These are phyloP conservation scores for Corchorus olitorius DNA, from an alignment of 345 rosid species.

Conservation along the genomic window DNA sequence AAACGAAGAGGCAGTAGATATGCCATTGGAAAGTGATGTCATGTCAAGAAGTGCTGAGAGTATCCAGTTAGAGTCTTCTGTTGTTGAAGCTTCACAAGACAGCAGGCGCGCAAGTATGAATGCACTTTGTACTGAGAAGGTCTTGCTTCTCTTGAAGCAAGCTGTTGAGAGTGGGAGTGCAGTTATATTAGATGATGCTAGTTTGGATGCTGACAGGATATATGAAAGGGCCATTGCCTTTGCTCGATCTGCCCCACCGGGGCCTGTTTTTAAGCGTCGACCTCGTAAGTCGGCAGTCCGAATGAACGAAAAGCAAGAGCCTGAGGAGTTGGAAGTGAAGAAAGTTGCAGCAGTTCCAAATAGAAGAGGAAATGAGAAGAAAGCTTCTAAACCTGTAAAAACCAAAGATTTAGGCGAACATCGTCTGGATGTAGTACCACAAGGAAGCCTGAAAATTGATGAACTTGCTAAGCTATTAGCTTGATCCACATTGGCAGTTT, in stretches of 20 bases:
- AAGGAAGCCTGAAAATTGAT: slow-evolving; percentile 72
- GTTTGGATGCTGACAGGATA: slow-evolving; percentile 62
- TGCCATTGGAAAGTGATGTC: slow-evolving; percentile 12
- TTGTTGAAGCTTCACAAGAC: slow-evolving; percentile 31
- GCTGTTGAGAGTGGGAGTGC: slow-evolving; percentile 82
- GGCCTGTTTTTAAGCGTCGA: slow-evolving; percentile 55
- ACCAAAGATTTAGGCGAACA: slow-evolving; percentile 30
- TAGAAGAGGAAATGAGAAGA: slow-evolving; percentile 33
- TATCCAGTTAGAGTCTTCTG: slow-evolving; percentile 17
- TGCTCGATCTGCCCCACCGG: slow-evolving; percentile 57
- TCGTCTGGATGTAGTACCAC: slow-evolving; percentile 36
- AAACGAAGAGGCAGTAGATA: slow-evolving; percentile 24
- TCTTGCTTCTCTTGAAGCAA: slow-evolving; percentile 53
- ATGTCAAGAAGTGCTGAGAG: slow-evolving; percentile 14
- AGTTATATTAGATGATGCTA: slow-evolving; percentile 43
- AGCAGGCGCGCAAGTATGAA: slow-evolving; percentile 17
- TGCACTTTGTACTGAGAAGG: slow-evolving; percentile 37
- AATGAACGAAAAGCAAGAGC: slow-evolving; percentile 43
- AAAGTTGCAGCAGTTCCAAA: slow-evolving; percentile 26
- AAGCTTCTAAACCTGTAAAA: slow-evolving; percentile 26
- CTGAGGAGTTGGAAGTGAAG: slow-evolving; percentile 29
- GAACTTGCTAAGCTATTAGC: slow-evolving; percentile 87
- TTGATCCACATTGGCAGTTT: slow-evolving; percentile 18
- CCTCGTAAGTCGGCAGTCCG: slow-evolving; percentile 36
- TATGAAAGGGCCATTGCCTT: slow-evolving; percentile 58